These are phyloP conservation scores for Cyclocybe cylindracea DNA, from an alignment of 768 basidiomycete genomes.

Conservation along the genomic window DNA sequence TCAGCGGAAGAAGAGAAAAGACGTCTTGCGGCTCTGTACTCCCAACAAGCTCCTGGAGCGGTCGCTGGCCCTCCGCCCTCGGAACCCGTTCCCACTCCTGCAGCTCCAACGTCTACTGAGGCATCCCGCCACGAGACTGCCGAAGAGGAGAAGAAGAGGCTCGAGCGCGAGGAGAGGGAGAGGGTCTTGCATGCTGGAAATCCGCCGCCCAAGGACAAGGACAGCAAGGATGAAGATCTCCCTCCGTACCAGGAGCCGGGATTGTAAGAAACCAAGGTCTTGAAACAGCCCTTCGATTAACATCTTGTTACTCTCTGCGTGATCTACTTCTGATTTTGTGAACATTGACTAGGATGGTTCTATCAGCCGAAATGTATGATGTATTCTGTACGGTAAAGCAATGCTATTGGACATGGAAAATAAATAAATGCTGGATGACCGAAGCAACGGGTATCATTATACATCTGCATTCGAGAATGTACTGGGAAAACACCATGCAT, in stretches of 20 bases:
- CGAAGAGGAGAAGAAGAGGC: conserved; percentile 61
- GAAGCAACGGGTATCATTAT: background rate
- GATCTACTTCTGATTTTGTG: background rate
- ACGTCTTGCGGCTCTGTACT: conserved; percentile 45
- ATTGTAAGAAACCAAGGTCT: conserved; percentile 8
- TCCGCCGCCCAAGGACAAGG: conserved; percentile 22
- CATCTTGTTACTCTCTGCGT: background rate
- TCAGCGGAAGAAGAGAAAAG: conserved; percentile 68
- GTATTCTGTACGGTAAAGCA: background rate
- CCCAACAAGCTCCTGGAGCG: conserved; percentile 23
- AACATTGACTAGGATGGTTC: background rate
- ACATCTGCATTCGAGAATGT: background rate
- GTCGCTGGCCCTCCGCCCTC: conserved; percentile 5
- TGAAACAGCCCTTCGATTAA: background rate
- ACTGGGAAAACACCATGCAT: background rate
- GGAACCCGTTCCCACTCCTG: background rate
- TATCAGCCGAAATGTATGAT: too few relatives aligned
- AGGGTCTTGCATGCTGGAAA: conserved; percentile 36
- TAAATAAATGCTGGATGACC: too few relatives aligned
- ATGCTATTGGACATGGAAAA: too few relatives aligned
- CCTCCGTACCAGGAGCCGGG: conserved; percentile 49
- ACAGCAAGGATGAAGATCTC: conserved; percentile 43
- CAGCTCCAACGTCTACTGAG: conserved; percentile 3
- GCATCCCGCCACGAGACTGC: conserved; percentile 43
- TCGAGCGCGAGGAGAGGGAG: conserved; percentile 70